Evolutionary conservation across 169 alveolate genomes (phyloP).

Genomic region (Plasmodium reichenowi): DNA sequence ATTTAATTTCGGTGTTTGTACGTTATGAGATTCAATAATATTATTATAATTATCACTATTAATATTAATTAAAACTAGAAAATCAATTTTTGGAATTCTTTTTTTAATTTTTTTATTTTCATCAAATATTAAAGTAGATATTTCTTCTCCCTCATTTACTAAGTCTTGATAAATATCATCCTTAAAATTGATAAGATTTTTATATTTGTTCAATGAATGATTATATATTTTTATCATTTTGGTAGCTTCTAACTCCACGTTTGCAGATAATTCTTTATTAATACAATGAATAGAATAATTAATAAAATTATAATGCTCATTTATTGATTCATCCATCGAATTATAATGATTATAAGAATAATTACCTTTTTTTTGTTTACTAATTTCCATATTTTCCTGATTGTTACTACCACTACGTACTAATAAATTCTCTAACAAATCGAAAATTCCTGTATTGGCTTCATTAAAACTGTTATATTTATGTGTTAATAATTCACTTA

Average conservation of each 20-base stretch:
- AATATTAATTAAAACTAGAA: slow-evolving; percentile 37
- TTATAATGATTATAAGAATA: slow-evolving; percentile 44
- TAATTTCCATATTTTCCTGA: slow-evolving; percentile 41
- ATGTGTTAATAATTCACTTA: slow-evolving; percentile 53
- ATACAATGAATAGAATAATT: slow-evolving; percentile 60
- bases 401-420: slow-evolving; percentile 26
- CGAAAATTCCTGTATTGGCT: slow-evolving; percentile 67
- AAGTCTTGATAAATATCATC: slow-evolving; percentile 55
- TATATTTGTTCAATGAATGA: slow-evolving; percentile 39
- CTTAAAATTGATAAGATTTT: slow-evolving; percentile 38
- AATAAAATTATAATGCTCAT: slow-evolving; percentile 58
- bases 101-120: slow-evolving; percentile 46
- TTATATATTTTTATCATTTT: slow-evolving; percentile 67
- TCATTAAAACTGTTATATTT: slow-evolving; percentile 69
- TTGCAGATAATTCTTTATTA: slow-evolving; percentile 68
- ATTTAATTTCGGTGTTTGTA: slow-evolving; percentile 60
- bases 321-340: slow-evolving; percentile 33
- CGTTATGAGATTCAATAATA: slow-evolving; percentile 58
- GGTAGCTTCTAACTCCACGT: slow-evolving; percentile 61
- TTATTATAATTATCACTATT: slow-evolving; percentile 63
- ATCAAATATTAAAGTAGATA: slow-evolving; percentile 40
- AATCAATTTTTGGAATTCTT: slow-evolving; percentile 47
- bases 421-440: slow-evolving; percentile 42
- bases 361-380: slow-evolving; percentile 15
- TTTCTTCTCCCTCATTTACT: slow-evolving; percentile 57